Percentiles rank a stretch among this genome's conserved stretches.
These are phyloP conservation scores for Starmera stellimalicola DNA, from an alignment of 1,139 yeast genomes.

Conservation along the genomic window DNA sequence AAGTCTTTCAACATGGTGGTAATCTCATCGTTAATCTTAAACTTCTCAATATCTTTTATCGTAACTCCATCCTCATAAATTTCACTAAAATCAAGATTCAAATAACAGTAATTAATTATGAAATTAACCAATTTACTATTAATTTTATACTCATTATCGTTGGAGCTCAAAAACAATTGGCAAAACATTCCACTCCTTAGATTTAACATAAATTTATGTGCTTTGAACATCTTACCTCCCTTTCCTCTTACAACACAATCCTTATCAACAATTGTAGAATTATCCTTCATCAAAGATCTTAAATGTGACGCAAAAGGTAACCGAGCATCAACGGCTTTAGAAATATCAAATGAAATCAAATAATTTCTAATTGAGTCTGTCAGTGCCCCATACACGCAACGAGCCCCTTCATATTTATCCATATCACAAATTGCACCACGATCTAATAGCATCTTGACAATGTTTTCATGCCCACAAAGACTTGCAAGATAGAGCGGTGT, in stretches of 20 bases:
- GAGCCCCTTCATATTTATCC: slow-evolving; percentile 71
- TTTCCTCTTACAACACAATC: slow-evolving; percentile 25
- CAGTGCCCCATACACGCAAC: slow-evolving; percentile 72
- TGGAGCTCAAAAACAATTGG: slow-evolving; percentile 11
- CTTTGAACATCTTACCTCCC: slow-evolving; percentile 4
- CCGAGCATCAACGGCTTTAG: slow-evolving; percentile 57
- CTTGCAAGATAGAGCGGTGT: slow-evolving; percentile 68
- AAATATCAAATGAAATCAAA: slow-evolving; percentile 51
- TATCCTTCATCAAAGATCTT: slow-evolving; percentile 33
- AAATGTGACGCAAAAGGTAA: slow-evolving; percentile 73
- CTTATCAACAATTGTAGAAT: slow-evolving; percentile 22
- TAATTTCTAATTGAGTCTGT: slow-evolving; percentile 55
- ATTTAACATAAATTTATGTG: slow-evolving; percentile 31
- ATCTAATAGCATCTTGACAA: slow-evolving; percentile 51
- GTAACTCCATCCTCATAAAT: not conserved
- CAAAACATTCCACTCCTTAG: slow-evolving; percentile 28
- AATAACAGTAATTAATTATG: slow-evolving; percentile 44
- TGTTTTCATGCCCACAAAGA: slow-evolving; percentile 60
- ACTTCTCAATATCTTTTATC: not conserved
- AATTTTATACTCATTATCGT: slow-evolving; percentile 10
- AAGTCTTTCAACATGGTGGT: too few species aligned
- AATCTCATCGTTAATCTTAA: too few species aligned
- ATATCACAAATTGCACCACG: slow-evolving; percentile 72
- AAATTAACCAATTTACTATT: slow-evolving; percentile 23
- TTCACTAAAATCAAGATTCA: slow-evolving; percentile 27